phyloP scores from a whole-genome alignment of 2,329 filamentous ascomycete genomes.

The Zasmidium citrigriseum region DNA sequence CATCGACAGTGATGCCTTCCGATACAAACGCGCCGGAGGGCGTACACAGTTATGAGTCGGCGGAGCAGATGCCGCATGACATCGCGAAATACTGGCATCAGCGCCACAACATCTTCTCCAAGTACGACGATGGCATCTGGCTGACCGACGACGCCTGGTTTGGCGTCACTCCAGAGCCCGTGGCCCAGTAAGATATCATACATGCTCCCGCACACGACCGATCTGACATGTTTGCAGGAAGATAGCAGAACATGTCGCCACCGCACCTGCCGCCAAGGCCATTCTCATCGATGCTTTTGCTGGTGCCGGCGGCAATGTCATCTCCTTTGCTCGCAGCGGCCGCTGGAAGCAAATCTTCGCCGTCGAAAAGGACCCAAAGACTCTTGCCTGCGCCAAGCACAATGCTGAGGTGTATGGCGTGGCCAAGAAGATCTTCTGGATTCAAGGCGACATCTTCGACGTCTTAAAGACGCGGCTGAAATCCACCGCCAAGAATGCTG shows the following conservation, averaged over 20 bases:
- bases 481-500: constrained; percentile 50
- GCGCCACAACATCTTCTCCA: constrained; percentile 81
- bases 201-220: background rate
- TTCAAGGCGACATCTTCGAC: constrained; percentile 83
- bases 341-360: constrained; percentile 84
- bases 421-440: constrained; percentile 75
- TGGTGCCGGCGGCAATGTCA: constrained; percentile 89
- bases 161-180: constrained; percentile 89
- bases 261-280: constrained; percentile 56
- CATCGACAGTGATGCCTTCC: no score
- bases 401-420: constrained; percentile 88
- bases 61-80: constrained; percentile 74
- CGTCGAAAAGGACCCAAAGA: constrained; percentile 79
- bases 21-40: constrained; percentile 64
- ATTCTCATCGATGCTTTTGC: constrained; percentile 86
- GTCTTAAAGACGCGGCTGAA: constrained; percentile 59
- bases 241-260: constrained; percentile 72
- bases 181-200: constrained; percentile 68
- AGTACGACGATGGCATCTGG: constrained; percentile 83
- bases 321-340: constrained; percentile 82
- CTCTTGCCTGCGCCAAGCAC: constrained; percentile 85
- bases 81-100: constrained; percentile 94
- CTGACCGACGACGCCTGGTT: constrained; percentile 97
- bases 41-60: constrained; percentile 73
- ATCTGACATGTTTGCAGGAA: constrained; percentile 51